phyloP scores from a whole-genome alignment of 805 yeast species.

The Sugiyamaella americana region DNA sequence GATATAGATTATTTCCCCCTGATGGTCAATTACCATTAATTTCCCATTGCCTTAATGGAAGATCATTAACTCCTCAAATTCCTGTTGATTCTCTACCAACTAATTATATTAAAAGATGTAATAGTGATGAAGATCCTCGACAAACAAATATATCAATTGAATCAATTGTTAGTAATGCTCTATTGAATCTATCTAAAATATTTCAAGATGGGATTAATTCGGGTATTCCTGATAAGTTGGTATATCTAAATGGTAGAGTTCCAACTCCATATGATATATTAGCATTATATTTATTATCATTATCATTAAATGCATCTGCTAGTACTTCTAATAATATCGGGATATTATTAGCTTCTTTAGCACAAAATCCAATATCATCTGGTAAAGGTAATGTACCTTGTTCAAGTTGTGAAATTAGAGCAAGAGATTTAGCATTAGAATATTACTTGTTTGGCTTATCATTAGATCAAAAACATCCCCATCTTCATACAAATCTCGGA shows the following conservation, averaged over 20 bases:
- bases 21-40: conserved; percentile 6
- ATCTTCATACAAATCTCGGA: conserved; percentile 31
- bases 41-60: background rate
- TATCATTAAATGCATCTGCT: conserved; percentile 28
- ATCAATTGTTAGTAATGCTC: conserved; percentile 25
- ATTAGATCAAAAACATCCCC: conserved; percentile 31
- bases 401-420: conserved; percentile 3
- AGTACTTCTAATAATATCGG: conserved; percentile 33
- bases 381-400: conserved; percentile 2
- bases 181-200: conserved; percentile 31
- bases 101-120: background rate
- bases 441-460: conserved; percentile 29
- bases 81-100: conserved; percentile 3
- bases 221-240: conserved; percentile 20
- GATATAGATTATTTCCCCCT: conserved; percentile 4
- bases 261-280: conserved; percentile 27
- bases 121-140: conserved; percentile 1
- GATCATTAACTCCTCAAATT: background rate
- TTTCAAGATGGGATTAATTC: conserved; percentile 31
- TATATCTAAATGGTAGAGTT: conserved; percentile 23
- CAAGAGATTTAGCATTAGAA: conserved; percentile 23
- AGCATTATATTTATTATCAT: conserved; percentile 27
- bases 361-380: background rate
- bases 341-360: conserved; percentile 22
- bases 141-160: conserved; percentile 15